Evolutionary conservation across 176 grass and related monocot species (phyloP), one percentile per base, ranked within the genome.

Genomic region (Oryza longistaminata): DNA sequence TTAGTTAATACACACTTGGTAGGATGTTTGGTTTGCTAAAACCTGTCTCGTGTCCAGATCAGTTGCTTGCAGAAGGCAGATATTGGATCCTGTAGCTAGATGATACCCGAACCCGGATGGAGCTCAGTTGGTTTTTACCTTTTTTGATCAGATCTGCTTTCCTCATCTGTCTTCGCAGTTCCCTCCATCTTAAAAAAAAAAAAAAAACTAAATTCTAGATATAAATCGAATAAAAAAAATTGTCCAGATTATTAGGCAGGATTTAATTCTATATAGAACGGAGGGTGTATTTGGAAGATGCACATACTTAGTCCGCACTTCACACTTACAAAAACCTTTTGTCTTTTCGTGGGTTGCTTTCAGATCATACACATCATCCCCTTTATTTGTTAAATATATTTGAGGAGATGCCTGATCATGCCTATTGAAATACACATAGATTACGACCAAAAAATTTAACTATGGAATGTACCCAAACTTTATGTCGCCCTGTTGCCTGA

Each of bases 121-220:
- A 40, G 22, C 33, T 3, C 12, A 0, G 61, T n/a, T 33, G 60
- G 66, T 1, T n/a, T 5, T 37, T 6, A 37, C 55, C 26, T n/a
- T 42, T 52, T 66, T 52, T 61, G 39, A 61, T 39, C 68, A 74
- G 85, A 81, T 55, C 77, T 87, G 61, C 16, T 67, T 74, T 29
- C 76, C 2, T 65, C 60, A 12, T 17, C 33, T 74, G 85, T 81
- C 61, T n/a, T 53, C 44, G 8, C 21, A 31, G 2, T 11, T 17
- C 67, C 1, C 29, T 31, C 29, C 29, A 0, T 31, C 2, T 31
- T 29, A n/a, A n/a, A n/a, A n/a, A n/a, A n/a, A n/a, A 2, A 29
- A 29, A 29, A 27, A 27, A 31, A 31, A 31, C 29, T 3, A 31
- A 31, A 31, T 31, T 31, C 29, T 31, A 31, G 29, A 3, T 31